Evolutionary conservation across 2,329 filamentous ascomycete genomes (phyloP), one percentile per base, ranked within the genome.

Genomic region (Pyrenophora tritici-repentis): DNA sequence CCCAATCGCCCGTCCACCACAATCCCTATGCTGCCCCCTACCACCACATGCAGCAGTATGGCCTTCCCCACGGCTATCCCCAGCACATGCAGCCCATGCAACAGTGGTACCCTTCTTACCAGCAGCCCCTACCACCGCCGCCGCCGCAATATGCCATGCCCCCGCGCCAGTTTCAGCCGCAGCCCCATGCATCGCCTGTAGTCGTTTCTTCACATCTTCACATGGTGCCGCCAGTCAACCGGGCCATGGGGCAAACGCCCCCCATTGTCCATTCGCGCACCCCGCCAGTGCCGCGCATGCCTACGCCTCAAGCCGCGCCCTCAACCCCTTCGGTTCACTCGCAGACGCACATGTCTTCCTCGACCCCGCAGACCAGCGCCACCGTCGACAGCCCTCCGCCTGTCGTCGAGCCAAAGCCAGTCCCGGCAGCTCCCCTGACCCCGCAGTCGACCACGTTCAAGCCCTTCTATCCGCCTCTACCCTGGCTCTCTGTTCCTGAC

Each of bases 401-500:
- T 1, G 47, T 41, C 6, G 50, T 41, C 34, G 63, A 63, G 36
- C 47, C 57, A 24, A 61, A 63, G 55, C 50, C 61, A n/a, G 46
- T 38, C 9, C 55, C 52, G 29, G 26, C 52, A 8, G 41, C 53
- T 9, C 53, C 57, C 13, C 56, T 61, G n/a, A 39, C 59, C 8
- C 61, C 64, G 13, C 65, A 65, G 37, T 62, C 62, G 18, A 56
- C 64, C 7, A 56, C 61, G 6, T 62, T 62, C 43, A 76, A 75
- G 65, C 79, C 79, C 2, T 84, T 78, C 65, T 76, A 77, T 53
- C 78, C 82, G 51, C 74, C 76, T 10, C 72, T 86, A 16, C 84
- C 84, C 9, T 86, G 84, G 84, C 76, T 83, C 29, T 86, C 83
- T 10, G 77, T 81, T 22, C 77, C 81, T 13, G 79, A 81, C 16